Evolutionary conservation across 176 grass and related monocot genomes (phyloP).

Genomic region (Avena atlantica): DNA sequence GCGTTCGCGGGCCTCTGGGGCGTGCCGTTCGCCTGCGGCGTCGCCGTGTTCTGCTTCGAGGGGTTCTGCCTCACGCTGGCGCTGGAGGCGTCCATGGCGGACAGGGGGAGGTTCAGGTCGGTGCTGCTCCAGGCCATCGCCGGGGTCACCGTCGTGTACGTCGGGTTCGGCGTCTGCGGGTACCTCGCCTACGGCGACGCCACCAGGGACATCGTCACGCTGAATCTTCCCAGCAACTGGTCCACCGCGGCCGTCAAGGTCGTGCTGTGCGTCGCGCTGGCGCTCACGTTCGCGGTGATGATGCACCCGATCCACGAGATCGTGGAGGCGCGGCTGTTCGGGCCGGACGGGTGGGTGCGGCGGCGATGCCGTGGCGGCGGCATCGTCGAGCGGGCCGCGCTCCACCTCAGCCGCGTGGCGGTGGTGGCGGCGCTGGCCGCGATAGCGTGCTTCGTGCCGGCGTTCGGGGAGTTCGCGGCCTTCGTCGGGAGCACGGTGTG

Average conservation of each 20-base stretch:
- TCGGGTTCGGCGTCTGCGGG: slow-evolving; percentile 77
- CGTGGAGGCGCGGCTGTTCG: slow-evolving; percentile 64
- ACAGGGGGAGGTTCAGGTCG: slow-evolving; percentile 58
- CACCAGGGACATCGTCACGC: slow-evolving; percentile 84
- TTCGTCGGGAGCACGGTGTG: slow-evolving; percentile 92
- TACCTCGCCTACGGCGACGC: slow-evolving; percentile 87
- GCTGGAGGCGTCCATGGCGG: slow-evolving; percentile 79
- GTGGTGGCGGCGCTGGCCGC: slow-evolving; percentile 58
- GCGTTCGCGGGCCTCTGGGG: slow-evolving; percentile 64
- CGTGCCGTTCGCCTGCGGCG: slow-evolving; percentile 70
- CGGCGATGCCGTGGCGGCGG: not conserved
- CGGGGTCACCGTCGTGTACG: slow-evolving; percentile 60
- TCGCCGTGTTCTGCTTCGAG: slow-evolving; percentile 93
- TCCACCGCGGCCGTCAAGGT: slow-evolving; percentile 77
- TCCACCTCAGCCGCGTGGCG: slow-evolving; percentile 67
- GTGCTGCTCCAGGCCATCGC: slow-evolving; percentile 70
- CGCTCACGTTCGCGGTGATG: slow-evolving; percentile 88
- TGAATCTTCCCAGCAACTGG: slow-evolving; percentile 77
- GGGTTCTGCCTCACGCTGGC: slow-evolving; percentile 88
- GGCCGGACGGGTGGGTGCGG: slow-evolving; percentile 51
- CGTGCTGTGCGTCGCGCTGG: slow-evolving; percentile 71
- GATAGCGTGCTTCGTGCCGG: slow-evolving; percentile 81
- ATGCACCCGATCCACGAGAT: slow-evolving; percentile 97
- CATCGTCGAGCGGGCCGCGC: slow-evolving; percentile 23
- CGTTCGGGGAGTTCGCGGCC: slow-evolving; percentile 70